These are phyloP conservation scores for Candida silvicultrix DNA, from an alignment of 805 yeast genomes.

Conservation along the genomic window DNA sequence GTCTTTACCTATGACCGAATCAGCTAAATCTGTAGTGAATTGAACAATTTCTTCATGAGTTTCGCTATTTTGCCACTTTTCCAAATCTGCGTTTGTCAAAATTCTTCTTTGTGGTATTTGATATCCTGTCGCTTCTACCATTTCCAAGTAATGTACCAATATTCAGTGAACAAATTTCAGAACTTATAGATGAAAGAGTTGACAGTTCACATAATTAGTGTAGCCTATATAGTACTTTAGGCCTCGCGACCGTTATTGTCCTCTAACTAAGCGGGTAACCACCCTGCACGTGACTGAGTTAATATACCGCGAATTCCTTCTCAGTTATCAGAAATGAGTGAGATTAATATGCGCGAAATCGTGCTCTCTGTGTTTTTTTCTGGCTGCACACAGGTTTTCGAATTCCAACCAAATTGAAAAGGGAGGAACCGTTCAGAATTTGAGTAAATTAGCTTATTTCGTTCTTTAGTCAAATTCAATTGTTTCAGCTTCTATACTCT, in stretches of 20 bases:
- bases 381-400: neutral
- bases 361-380: neutral
- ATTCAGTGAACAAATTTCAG: too few relatives aligned
- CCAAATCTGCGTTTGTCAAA: constrained; percentile 52
- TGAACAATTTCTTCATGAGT: constrained; percentile 43
- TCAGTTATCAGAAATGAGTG: too few relatives aligned
- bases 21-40: constrained; percentile 54
- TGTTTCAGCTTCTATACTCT: neutral
- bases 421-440: neutral
- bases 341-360: neutral
- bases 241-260: too few relatives aligned
- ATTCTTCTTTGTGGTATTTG: constrained; percentile 39
- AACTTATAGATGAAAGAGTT: too few relatives aligned
- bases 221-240: too few relatives aligned
- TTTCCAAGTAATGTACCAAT: too few relatives aligned
- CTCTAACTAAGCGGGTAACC: too few relatives aligned
- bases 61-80: constrained; percentile 46
- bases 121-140: neutral
- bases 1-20: constrained; percentile 54
- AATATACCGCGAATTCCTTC: too few relatives aligned
- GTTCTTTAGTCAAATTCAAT: neutral
- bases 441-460: neutral
- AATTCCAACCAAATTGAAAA: neutral
- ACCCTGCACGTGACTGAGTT: too few relatives aligned
- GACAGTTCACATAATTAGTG: too few relatives aligned